Conservation (phyloP, 2,329 filamentous ascomycete species). For the Shiraia sp. region DNA sequence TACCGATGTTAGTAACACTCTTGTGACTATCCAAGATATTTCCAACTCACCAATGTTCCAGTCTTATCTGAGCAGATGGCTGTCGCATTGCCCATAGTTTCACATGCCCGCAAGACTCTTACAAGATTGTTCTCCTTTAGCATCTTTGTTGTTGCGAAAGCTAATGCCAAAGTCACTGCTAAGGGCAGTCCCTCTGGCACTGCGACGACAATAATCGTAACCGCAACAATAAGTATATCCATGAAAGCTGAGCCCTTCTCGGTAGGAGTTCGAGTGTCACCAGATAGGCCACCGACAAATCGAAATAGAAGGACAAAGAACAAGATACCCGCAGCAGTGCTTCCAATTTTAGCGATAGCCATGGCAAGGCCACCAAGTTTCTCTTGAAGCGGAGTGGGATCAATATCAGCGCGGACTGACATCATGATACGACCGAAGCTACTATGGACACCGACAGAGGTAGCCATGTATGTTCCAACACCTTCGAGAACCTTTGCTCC, state of each 20-base stretch:
- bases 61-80: slow-evolving; percentile 45
- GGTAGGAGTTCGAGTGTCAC: slow-evolving; percentile 25
- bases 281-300: slow-evolving; percentile 39
- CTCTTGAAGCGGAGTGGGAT: slow-evolving; percentile 58
- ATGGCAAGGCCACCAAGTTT: slow-evolving; percentile 58
- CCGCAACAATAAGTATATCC: slow-evolving; percentile 48
- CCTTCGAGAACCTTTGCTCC: slow-evolving; percentile 59
- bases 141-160: slow-evolving; percentile 43
- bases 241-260: slow-evolving; percentile 44
- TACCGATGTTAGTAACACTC: slow-evolving; percentile 2
- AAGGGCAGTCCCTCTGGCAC: slow-evolving; percentile 47
- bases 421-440: slow-evolving; percentile 62
- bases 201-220: slow-evolving; percentile 49
- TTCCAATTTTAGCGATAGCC: slow-evolving; percentile 57
- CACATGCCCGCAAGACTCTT: slow-evolving; percentile 36
- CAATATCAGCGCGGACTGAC: slow-evolving; percentile 57
- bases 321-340: slow-evolving; percentile 41
- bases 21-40: no score
- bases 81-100: slow-evolving; percentile 43
- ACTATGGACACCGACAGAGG: slow-evolving; percentile 59
- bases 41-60: slow-evolving; percentile 27
- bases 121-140: slow-evolving; percentile 44
- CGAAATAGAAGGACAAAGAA: slow-evolving; percentile 47
- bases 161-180: slow-evolving; percentile 39
- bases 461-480: slow-evolving; percentile 58